A percentile compares a stretch with the other conserved stretches of the same genome.
Conservation (phyloP, 768 basidiomycete genomes). For the Mycena filopes region DNA sequence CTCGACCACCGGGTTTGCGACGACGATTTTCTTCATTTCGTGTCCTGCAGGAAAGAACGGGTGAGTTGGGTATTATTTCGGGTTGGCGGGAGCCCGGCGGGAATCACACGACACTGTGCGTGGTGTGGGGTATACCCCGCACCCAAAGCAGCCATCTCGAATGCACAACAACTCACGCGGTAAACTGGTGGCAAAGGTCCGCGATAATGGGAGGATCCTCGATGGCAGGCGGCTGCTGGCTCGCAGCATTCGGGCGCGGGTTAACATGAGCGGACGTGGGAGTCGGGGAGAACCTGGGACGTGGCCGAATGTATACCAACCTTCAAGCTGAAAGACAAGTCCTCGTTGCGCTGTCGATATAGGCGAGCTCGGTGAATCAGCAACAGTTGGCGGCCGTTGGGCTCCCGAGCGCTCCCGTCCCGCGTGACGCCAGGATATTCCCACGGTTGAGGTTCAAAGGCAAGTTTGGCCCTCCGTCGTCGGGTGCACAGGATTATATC, state of each 20-base stretch:
- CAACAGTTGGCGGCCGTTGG: too few relatives aligned
- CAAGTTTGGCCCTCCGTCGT: too few relatives aligned
- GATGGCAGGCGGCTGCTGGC: slow-evolving; percentile 24
- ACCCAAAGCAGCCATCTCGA: too few relatives aligned
- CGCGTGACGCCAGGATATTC: too few relatives aligned
- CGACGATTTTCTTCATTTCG: slow-evolving; percentile 70
- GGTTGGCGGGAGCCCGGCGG: slow-evolving; percentile 4
- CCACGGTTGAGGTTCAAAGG: too few relatives aligned
- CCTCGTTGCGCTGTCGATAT: too few relatives aligned
- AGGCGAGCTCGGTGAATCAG: too few relatives aligned
- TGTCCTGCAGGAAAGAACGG: slow-evolving; percentile 26
- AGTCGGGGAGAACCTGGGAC: neutral
- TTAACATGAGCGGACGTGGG: slow-evolving; percentile 16
- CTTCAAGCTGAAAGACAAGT: neutral
- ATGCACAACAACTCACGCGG: slow-evolving; percentile 24
- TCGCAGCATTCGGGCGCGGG: slow-evolving; percentile 22
- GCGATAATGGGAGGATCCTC: neutral
- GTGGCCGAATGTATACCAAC: slow-evolving; percentile 20
- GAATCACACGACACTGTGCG: slow-evolving; percentile 11
- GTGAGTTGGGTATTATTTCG: neutral
- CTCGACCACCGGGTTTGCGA: slow-evolving; percentile 91
- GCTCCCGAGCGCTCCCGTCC: too few relatives aligned
- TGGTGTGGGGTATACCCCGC: neutral
- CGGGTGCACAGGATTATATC: too few relatives aligned
- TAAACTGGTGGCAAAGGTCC: slow-evolving; percentile 20